Evolutionary conservation across 2,329 filamentous ascomycete genomes (phyloP).

Genomic region (Colletotrichum gloeosporioides): DNA sequence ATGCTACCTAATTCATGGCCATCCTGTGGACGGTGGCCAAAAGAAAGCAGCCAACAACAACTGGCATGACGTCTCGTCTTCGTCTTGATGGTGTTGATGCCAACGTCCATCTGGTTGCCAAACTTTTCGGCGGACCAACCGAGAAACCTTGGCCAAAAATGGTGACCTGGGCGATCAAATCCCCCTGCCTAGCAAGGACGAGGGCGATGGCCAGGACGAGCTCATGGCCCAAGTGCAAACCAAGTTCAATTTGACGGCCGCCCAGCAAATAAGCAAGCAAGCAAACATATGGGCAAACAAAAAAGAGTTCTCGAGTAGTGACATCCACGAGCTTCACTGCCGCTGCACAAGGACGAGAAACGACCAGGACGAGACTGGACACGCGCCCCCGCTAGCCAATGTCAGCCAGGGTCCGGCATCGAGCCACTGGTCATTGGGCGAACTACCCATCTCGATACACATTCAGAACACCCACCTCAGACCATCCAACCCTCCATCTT

Average conservation of each 20-base stretch:
- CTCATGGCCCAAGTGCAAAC: constrained; percentile 6
- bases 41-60: not conserved
- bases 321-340: not conserved
- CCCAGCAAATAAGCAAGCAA: not conserved
- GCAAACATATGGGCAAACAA: not conserved
- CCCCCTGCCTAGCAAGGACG: not conserved
- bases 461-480: not conserved
- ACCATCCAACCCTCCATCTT: not conserved
- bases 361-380: not conserved
- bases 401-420: not conserved
- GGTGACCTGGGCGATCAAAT: not conserved
- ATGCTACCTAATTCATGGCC: not conserved
- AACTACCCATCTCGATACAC: not conserved
- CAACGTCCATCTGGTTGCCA: not conserved
- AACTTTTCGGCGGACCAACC: constrained; percentile 8
- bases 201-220: not conserved
- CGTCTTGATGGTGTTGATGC: not conserved
- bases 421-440: not conserved
- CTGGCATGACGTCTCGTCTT: not conserved
- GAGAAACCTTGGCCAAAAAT: constrained; percentile 3
- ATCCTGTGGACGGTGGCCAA: not conserved
- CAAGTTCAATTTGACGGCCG: not conserved
- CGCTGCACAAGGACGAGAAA: not conserved
- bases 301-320: not conserved
- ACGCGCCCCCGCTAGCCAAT: not conserved